A percentile compares a stretch with the other conserved stretches of the same genome.
phyloP scores from a whole-genome alignment of 257 asterid genomes.

The Anisodus tanguticus region DNA sequence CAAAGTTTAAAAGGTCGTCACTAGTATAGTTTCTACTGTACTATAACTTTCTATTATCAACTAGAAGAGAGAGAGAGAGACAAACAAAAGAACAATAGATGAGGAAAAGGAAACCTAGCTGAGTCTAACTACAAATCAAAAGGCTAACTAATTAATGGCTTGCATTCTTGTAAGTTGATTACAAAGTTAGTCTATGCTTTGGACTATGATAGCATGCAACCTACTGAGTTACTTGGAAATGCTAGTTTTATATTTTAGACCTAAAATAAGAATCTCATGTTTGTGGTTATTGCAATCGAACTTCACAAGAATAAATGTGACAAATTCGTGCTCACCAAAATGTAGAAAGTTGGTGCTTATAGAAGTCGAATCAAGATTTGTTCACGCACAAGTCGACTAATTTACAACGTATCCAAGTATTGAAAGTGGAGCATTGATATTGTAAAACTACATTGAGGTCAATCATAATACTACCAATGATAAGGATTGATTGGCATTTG shows the following conservation, averaged over 20 bases:
- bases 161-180: neutral
- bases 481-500: neutral
- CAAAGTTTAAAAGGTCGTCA: neutral
- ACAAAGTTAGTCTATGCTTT: neutral
- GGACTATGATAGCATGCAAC: neutral
- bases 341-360: neutral
- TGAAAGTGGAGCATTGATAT: neutral
- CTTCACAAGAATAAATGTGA: neutral
- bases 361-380: constrained; percentile 11
- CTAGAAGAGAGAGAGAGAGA: too few species aligned
- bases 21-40: neutral
- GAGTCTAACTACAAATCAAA: too few species aligned
- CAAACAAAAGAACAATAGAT: too few species aligned
- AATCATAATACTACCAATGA: neutral
- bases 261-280: constrained; percentile 13
- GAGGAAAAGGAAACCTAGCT: too few species aligned
- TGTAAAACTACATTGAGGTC: neutral
- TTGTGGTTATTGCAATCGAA: neutral
- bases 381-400: neutral
- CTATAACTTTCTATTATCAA: too few species aligned
- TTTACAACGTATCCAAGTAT: neutral
- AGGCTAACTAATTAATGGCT: neutral
- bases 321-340: neutral
- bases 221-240: constrained; percentile 1
- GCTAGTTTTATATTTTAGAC: neutral